Evolutionary conservation across 2,329 filamentous ascomycete genomes (phyloP).

Genomic region (Ilyonectria robusta): DNA sequence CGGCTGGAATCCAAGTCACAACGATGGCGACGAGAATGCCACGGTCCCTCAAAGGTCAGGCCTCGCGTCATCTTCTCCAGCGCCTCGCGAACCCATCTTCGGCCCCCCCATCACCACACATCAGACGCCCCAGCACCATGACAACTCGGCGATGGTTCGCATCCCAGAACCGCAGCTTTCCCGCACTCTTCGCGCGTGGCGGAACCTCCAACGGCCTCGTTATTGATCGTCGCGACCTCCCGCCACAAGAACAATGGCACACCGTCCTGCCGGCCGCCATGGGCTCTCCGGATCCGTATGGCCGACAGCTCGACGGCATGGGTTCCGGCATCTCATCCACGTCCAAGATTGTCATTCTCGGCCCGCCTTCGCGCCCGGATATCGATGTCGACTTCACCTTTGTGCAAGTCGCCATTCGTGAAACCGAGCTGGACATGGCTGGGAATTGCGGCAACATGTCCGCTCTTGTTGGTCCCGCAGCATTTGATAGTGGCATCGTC

Average conservation of each 20-base stretch:
- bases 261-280: slow-evolving; percentile 72
- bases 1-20: neutral
- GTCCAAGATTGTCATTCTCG: slow-evolving; percentile 79
- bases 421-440: slow-evolving; percentile 73
- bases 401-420: slow-evolving; percentile 75
- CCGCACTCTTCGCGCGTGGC: slow-evolving; percentile 66
- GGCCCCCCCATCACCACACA: neutral
- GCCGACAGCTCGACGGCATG: slow-evolving; percentile 80
- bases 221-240: slow-evolving; percentile 55
- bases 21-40: slow-evolving; percentile 17
- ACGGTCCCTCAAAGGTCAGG: neutral
- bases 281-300: slow-evolving; percentile 76
- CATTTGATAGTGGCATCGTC: slow-evolving; percentile 52
- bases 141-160: slow-evolving; percentile 15
- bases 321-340: slow-evolving; percentile 78
- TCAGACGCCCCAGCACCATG: neutral
- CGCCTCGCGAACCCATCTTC: neutral
- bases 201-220: slow-evolving; percentile 79
- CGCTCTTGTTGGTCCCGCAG: slow-evolving; percentile 72
- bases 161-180: slow-evolving; percentile 48
- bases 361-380: slow-evolving; percentile 60
- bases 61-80: neutral
- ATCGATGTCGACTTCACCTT: slow-evolving; percentile 81
- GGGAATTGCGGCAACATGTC: slow-evolving; percentile 86
- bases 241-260: slow-evolving; percentile 54